Evolutionary conservation across 768 basidiomycete genomes (phyloP).

Genomic region (Pholiota microspora): DNA sequence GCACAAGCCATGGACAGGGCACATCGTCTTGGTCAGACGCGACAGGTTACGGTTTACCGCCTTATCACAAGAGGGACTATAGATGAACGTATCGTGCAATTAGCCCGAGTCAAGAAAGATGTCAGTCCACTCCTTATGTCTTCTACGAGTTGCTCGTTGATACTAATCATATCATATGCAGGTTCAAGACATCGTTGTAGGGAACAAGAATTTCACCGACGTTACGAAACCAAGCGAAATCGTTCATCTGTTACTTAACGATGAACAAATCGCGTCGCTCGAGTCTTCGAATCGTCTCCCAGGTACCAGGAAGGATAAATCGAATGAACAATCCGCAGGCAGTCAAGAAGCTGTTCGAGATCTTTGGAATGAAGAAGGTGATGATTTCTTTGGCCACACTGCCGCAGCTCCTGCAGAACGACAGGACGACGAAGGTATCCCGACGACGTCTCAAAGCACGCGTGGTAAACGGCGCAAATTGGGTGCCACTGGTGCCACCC

Average conservation of each 20-base stretch:
- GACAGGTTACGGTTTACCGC: slow-evolving; percentile 95
- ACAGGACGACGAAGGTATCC: slow-evolving; percentile 37
- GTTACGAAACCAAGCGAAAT: slow-evolving; percentile 96
- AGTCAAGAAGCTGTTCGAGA: slow-evolving; percentile 49
- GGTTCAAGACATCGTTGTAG: slow-evolving; percentile 99
- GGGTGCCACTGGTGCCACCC: slow-evolving; percentile 31
- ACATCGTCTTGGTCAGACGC: slow-evolving; percentile 93
- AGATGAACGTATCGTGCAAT: slow-evolving; percentile 94
- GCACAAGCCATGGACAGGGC: slow-evolving; percentile 99
- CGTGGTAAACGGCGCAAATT: slow-evolving; percentile 44
- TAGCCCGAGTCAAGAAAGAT: slow-evolving; percentile 97
- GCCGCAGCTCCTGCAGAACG: slow-evolving; percentile 28
- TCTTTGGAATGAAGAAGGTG: slow-evolving; percentile 84
- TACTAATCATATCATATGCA: slow-evolving; percentile 26
- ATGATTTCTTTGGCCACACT: slow-evolving; percentile 78
- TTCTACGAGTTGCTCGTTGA: neutral
- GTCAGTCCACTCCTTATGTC: slow-evolving; percentile 39
- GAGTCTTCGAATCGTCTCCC: slow-evolving; percentile 45
- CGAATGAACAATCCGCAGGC: slow-evolving; percentile 27
- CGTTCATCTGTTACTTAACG: slow-evolving; percentile 89
- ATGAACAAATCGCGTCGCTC: slow-evolving; percentile 84
- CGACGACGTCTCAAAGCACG: slow-evolving; percentile 25
- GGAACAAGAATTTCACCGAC: slow-evolving; percentile 93
- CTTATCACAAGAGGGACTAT: slow-evolving; percentile 92
- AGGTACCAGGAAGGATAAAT: slow-evolving; percentile 22